Base-by-base conservation (phyloP, 2,329 filamentous ascomycete species). In the Fusarium sp. region DNA sequence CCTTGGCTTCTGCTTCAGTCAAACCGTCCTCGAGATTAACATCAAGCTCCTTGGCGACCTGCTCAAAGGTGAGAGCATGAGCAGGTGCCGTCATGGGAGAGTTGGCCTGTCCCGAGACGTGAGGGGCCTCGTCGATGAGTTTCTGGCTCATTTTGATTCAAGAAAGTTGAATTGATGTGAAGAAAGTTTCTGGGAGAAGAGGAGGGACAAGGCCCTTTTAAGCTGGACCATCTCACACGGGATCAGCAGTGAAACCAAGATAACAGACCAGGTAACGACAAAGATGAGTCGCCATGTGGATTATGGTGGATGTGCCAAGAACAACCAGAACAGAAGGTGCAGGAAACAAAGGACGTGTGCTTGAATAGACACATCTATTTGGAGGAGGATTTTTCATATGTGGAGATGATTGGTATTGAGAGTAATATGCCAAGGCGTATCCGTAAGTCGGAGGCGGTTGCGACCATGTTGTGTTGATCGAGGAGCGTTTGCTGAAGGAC, bases 1-100 rank as follows among this genome's bases (percentile, higher is more conserved):
- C 72, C 66, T 84, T 82, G 20, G 86, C 89, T 65, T 71, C 62
- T 0, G 50, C 28, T 3, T 37, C 28, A 13, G 70, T 68, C 13
- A 73, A 53, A 0, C 70, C 70, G 20, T 68, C 57, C 2, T 71
- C 60, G 0, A 72, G 12, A 23, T 68, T 54, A 1, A 66, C 58
- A 3, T 62, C 8, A 2, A 74, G 57, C 18, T 74, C 49, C 33
- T 73, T 53, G 11, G 42, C 66, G 21, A 73, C 70, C 23, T 70
- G 60, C 15, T 66, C 62, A 43, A 31, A 65, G 5, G 61, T 58
- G 1, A 74, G 66, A 16, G 70, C 23, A 53, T 74, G 72, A 33
- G 68, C 70, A n/a, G 72, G 72, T 26, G 63, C 72, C 18, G 70
- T 44, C 69, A 73, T 70, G n/a, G 70, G 70, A 20, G 43, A 39